Base-by-base conservation (phyloP, 768 basidiomycete genomes). In the Gymnopilus dilepis region DNA sequence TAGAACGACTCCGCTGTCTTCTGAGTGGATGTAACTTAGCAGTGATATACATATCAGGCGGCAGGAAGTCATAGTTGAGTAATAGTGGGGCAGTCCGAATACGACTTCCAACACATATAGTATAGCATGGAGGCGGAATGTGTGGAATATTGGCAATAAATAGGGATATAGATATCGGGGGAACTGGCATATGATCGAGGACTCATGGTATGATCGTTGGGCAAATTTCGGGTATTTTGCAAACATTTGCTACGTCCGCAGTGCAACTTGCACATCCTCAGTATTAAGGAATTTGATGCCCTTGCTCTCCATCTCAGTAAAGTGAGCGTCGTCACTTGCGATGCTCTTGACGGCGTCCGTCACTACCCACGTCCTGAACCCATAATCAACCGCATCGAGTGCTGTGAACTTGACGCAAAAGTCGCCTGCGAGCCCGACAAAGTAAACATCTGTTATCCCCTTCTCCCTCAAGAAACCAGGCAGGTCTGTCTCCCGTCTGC, bases 381-480 rank as follows among this genome's bases (percentile, higher is more conserved):
- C 78, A 53, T 74, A 78, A 56, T 83, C 79, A 53, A 77, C 70
- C 1, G 84, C 78, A 67, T 89, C 86, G 24, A 85, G 70, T 30
- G 85, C 86, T 3, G 85, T 84, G 52, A 69, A 78, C 62, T 84
- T 82, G 61, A 93, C 90, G 65, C 92, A 95, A 70, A 86, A 92
- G 68, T 94, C 93, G 2, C 90, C 86, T 19, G 93, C 92, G 33
- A 95, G 74, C 0, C 88, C 88, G 7, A 82, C 82, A 37, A 92
- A 72, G 57, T 86, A 86, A 17, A 94, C 74, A 58, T 86, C 83
- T 13, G 82, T 82, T 11, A 91, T 79, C 0, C 70, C 76, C 41
- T 77, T 73, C 43, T 73, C 72, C 58, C 71, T 66, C 52, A 89
- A 73, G 26, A 78, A 60, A 22, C 56, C 68, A 53, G 79, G 78